A percentile compares a stretch with the other conserved stretches of the same genome.
Conservation (phyloP, 2,329 filamentous ascomycete genomes). For the Amylocarpus encephaloides region DNA sequence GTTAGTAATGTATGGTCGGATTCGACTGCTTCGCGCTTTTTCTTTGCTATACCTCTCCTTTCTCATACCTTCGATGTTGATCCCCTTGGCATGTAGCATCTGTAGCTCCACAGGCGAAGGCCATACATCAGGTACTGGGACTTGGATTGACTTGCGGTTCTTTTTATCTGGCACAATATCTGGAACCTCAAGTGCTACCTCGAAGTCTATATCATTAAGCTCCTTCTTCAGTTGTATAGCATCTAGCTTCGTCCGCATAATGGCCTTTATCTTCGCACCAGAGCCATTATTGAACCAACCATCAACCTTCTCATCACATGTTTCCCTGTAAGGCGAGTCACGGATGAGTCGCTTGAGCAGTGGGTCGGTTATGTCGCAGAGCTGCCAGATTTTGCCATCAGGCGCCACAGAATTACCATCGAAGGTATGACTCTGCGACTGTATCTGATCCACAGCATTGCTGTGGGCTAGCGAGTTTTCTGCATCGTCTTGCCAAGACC, state of each 20-base stretch:
- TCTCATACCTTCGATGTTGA: too few relatives aligned
- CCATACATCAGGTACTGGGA: background rate
- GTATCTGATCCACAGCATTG: conserved; percentile 5
- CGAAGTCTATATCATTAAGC: conserved; percentile 43
- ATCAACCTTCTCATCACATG: conserved; percentile 55
- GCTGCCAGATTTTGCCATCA: conserved; percentile 89
- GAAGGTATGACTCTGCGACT: conserved; percentile 64
- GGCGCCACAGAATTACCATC: conserved; percentile 68
- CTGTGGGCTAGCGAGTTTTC: conserved; percentile 15
- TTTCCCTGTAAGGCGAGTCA: conserved; percentile 50
- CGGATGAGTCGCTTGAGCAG: conserved; percentile 61
- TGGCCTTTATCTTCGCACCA: conserved; percentile 74
- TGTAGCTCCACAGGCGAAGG: background rate
- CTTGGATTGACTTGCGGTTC: background rate
- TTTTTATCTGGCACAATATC: conserved; percentile 24
- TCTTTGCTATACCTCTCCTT: too few relatives aligned
- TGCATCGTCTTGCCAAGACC: conserved; percentile 15
- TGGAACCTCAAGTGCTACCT: conserved; percentile 35
- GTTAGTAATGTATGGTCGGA: too few relatives aligned
- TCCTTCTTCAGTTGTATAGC: conserved; percentile 53
- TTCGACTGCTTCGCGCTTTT: too few relatives aligned
- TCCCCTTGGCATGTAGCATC: too few relatives aligned
- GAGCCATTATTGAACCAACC: conserved; percentile 84
- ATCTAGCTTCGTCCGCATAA: conserved; percentile 82
- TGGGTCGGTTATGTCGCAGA: conserved; percentile 85